These are phyloP conservation scores for Microdochium bolleyi DNA, from an alignment of 2,329 filamentous ascomycete species.

Conservation along the genomic window DNA sequence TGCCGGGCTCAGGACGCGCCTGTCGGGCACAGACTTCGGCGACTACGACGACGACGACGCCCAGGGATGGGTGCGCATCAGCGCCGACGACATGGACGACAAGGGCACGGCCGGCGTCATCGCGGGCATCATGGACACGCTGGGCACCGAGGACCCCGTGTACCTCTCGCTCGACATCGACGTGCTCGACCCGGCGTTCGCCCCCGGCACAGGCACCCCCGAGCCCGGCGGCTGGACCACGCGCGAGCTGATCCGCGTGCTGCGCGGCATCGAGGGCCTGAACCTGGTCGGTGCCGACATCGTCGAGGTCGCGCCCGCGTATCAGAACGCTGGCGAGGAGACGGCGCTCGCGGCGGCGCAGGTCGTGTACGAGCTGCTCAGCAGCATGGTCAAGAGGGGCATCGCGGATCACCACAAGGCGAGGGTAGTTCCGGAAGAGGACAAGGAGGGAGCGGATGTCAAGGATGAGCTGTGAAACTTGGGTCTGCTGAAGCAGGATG, in stretches of 20 bases:
- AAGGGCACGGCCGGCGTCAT: slow-evolving; percentile 66
- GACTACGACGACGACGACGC: slow-evolving; percentile 66
- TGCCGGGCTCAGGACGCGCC: slow-evolving; percentile 71
- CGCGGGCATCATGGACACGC: slow-evolving; percentile 58
- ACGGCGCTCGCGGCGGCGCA: slow-evolving; percentile 79
- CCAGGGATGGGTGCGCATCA: slow-evolving; percentile 74
- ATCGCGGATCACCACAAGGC: slow-evolving; percentile 5
- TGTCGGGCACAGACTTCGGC: slow-evolving; percentile 55
- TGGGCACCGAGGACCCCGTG: slow-evolving; percentile 69
- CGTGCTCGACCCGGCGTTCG: slow-evolving; percentile 59
- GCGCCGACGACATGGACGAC: slow-evolving; percentile 83
- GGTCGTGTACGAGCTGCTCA: slow-evolving; percentile 80
- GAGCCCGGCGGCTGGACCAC: slow-evolving; percentile 91
- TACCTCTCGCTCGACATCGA: slow-evolving; percentile 76
- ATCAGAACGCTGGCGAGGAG: slow-evolving; percentile 72
- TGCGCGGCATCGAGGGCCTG: slow-evolving; percentile 72
- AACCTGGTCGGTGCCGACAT: slow-evolving; percentile 87
- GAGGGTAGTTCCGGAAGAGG: slow-evolving; percentile 19
- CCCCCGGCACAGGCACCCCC: slow-evolving; percentile 77
- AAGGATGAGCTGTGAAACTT: slow-evolving; percentile 4
- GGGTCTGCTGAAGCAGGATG: no score
- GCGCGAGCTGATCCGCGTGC: slow-evolving; percentile 74
- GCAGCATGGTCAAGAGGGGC: slow-evolving; percentile 59
- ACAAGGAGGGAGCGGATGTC: slow-evolving; percentile 8
- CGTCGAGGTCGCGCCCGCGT: slow-evolving; percentile 81